Percentiles rank a stretch among this genome's conserved stretches.
These are phyloP conservation scores for Plantago major DNA, from an alignment of 257 asterid species.

Conservation along the genomic window DNA sequence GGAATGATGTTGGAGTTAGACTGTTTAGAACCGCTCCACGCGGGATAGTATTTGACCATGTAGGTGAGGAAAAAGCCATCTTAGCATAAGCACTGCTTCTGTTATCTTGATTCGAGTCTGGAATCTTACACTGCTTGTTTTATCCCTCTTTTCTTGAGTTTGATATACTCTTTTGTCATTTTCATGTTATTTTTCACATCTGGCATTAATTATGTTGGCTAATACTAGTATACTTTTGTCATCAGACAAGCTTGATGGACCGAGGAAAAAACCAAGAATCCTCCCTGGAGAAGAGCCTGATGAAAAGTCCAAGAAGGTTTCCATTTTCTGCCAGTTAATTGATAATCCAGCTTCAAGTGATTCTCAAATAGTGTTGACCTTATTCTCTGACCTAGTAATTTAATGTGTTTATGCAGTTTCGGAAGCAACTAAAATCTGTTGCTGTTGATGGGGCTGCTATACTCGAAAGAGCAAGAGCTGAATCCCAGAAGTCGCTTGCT, in stretches of 20 bases:
- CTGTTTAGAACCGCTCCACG: constrained; percentile 67
- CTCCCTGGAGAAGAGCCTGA: constrained; percentile 57
- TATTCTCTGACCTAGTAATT: not conserved
- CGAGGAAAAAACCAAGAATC: constrained; percentile 61
- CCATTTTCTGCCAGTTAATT: not conserved
- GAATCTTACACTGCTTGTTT: not conserved
- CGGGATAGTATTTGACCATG: constrained; percentile 66
- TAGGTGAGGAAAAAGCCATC: constrained; percentile 31
- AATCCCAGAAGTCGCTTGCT: constrained; percentile 47
- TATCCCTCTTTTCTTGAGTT: not conserved
- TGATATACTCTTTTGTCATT: not conserved
- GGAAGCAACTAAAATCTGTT: constrained; percentile 48
- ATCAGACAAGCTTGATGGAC: constrained; percentile 54
- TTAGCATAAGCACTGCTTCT: not conserved
- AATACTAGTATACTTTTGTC: constrained; percentile 6
- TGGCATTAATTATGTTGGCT: not conserved
- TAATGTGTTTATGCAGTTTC: constrained; percentile 40
- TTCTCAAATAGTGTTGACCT: not conserved
- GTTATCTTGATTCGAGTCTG: not conserved
- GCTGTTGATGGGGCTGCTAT: constrained; percentile 61
- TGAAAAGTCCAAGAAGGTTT: constrained; percentile 68
- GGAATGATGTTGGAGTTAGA: constrained; percentile 57
- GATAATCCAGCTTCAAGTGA: not conserved
- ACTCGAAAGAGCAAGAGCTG: constrained; percentile 49
- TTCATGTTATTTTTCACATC: not conserved